Conservation (phyloP, 805 yeast genomes). For the Yarrowia divulgata region DNA sequence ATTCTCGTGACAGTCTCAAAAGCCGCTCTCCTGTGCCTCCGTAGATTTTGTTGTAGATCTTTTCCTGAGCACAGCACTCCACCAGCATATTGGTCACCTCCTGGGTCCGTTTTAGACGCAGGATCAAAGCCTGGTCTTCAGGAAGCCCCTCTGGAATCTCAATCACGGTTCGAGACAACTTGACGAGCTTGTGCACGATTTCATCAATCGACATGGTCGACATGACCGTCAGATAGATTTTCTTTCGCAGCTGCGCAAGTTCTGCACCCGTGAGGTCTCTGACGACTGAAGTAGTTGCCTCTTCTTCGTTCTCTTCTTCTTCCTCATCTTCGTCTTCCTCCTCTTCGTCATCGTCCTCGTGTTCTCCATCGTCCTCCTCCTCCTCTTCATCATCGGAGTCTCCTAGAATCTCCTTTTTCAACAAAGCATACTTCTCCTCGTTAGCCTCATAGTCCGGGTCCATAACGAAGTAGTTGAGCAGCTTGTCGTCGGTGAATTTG, state of each 20-base stretch:
- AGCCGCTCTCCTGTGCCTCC: slow-evolving; percentile 78
- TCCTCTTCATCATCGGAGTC: slow-evolving; percentile 46
- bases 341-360: slow-evolving; percentile 41
- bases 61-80: slow-evolving; percentile 84
- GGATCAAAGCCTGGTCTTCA: slow-evolving; percentile 48
- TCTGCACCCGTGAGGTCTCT: slow-evolving; percentile 75
- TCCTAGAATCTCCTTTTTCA: slow-evolving; percentile 58
- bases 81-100: slow-evolving; percentile 75
- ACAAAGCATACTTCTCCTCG: slow-evolving; percentile 58
- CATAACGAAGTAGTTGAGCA: slow-evolving; percentile 59
- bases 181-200: slow-evolving; percentile 83
- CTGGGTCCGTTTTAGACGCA: slow-evolving; percentile 53
- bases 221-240: slow-evolving; percentile 81
- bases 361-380: slow-evolving; percentile 35
- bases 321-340: slow-evolving; percentile 43
- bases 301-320: slow-evolving; percentile 43
- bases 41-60: slow-evolving; percentile 83
- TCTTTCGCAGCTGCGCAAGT: slow-evolving; percentile 70
- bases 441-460: slow-evolving; percentile 60
- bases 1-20: slow-evolving; percentile 57
- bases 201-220: slow-evolving; percentile 92
- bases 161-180: slow-evolving; percentile 49
- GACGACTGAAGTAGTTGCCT: slow-evolving; percentile 49
- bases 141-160: slow-evolving; percentile 46
- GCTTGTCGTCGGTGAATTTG: slow-evolving; percentile 55